Evolutionary conservation across 2,329 filamentous ascomycete genomes (phyloP), one percentile per base, ranked within the genome.

Genomic region (Colletotrichum eleusines): DNA sequence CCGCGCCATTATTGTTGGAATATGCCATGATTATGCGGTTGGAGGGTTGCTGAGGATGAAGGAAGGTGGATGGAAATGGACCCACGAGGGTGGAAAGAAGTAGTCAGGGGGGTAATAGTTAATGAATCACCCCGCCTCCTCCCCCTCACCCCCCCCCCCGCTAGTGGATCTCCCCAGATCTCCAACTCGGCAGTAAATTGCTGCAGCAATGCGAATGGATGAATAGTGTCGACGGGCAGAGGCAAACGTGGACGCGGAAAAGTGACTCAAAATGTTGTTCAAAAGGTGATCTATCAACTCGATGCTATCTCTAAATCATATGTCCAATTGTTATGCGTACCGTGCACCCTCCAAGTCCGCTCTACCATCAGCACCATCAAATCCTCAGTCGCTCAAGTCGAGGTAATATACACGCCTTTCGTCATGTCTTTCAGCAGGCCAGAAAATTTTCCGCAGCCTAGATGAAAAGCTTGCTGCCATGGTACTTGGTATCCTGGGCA

Each of bases 401-500:
- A 54, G 18, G 42, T 63, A 63, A 18, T 63, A 11, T 53, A 53
- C 60, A 63, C 8, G 18, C 5, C n/a, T 11, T 51, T 5, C 33
- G 0, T 61, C 12, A 40, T 40, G 6, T 5, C 5, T 16, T 26
- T 26, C 14, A 12, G 8, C 3, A 50, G 12, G n/a, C 2, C 2
- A 6, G 1, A 3, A n/a, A 18, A 14, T 2, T 23, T 2, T 5
- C 46, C 12, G 3, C 46, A 7, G 16, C 20, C 88, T 84, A 89
- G 71, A 87, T 79, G 40, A 84, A 68, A 3, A 87, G 77, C 76
- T 84, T 83, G 71, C 78, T 80, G 3, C 86, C 86, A 61, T 86
- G 86, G 74, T 88, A 88, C 79, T 85, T 85, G 66, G 77, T 75
- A 61, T 77, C 76, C 70, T 78, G 69, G n/a, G 78, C 75, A 61